Conservation (phyloP, 345 rosid genomes). For the Ceriops decandra region DNA sequence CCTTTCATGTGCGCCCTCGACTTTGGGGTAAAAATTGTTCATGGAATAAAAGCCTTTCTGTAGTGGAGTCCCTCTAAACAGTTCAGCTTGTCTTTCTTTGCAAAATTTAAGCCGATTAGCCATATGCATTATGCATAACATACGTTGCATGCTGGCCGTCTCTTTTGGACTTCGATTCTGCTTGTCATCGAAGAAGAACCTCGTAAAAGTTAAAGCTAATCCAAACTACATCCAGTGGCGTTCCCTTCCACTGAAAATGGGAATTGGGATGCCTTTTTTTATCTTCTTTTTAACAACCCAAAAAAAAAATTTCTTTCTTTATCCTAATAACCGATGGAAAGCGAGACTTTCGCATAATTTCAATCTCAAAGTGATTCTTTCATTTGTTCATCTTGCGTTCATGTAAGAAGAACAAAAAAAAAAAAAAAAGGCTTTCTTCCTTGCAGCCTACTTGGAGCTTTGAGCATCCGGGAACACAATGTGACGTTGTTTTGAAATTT, state of each 20-base stretch:
- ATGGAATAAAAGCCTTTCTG: neutral
- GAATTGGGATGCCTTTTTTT: neutral
- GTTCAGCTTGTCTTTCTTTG: neutral
- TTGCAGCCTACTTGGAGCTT: too few relatives aligned
- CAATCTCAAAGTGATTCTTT: neutral
- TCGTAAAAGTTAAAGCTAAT: neutral
- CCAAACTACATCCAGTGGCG: neutral
- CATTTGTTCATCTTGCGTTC: neutral
- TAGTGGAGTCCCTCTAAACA: neutral
- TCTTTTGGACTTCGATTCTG: neutral
- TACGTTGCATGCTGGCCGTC: neutral
- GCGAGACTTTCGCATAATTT: neutral
- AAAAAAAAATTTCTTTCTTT: neutral
- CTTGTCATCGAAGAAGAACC: neutral
- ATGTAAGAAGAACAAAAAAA: too few relatives aligned
- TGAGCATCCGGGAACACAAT: too few relatives aligned
- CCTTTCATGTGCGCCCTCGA: neutral
- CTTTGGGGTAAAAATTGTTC: neutral
- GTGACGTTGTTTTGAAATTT: too few relatives aligned
- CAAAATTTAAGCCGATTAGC: neutral
- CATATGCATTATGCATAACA: too few relatives aligned
- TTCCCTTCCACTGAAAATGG: neutral
- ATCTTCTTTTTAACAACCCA: neutral
- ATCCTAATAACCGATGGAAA: neutral
- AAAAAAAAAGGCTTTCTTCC: too few relatives aligned